A percentile compares a stretch with the other conserved stretches of the same genome.
Conservation (phyloP, 1,139 yeast genomes). For the Yamadazyma trypodendri region DNA sequence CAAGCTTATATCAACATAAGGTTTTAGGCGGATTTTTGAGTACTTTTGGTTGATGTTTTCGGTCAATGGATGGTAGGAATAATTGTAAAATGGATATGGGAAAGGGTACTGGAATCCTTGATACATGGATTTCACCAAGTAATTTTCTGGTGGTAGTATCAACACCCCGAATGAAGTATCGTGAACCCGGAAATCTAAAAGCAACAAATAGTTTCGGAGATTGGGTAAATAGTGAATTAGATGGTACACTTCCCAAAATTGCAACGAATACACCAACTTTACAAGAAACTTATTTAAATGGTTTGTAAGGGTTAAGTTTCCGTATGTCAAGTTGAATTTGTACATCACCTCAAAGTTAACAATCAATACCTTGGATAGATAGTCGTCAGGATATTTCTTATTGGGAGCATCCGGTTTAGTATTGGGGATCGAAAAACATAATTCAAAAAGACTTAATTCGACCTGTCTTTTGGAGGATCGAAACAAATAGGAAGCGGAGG, state of each 20-base stretch:
- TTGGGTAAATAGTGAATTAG: conserved; percentile 34
- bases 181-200: conserved; percentile 36
- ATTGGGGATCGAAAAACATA: conserved; percentile 12
- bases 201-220: conserved; percentile 32
- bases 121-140: conserved; percentile 34
- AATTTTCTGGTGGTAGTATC: conserved; percentile 43
- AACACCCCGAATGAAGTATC: conserved; percentile 42
- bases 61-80: conserved; percentile 42
- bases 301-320: conserved; percentile 39
- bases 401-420: neutral
- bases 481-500: no score
- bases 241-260: conserved; percentile 50
- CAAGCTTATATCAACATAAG: conserved; percentile 40
- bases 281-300: conserved; percentile 41
- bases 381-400: conserved; percentile 34
- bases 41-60: conserved; percentile 29
- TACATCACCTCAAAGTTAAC: conserved; percentile 37
- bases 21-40: conserved; percentile 26
- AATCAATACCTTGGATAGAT: conserved; percentile 36
- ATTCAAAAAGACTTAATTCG: neutral
- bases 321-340: conserved; percentile 33
- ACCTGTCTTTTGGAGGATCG: neutral
- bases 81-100: conserved; percentile 49
- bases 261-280: conserved; percentile 36
- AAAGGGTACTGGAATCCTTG: conserved; percentile 47